Percentiles rank a stretch among this genome's conserved stretches.
These are phyloP conservation scores for Candida dajiaensis DNA, from an alignment of 805 yeast species.

Conservation along the genomic window DNA sequence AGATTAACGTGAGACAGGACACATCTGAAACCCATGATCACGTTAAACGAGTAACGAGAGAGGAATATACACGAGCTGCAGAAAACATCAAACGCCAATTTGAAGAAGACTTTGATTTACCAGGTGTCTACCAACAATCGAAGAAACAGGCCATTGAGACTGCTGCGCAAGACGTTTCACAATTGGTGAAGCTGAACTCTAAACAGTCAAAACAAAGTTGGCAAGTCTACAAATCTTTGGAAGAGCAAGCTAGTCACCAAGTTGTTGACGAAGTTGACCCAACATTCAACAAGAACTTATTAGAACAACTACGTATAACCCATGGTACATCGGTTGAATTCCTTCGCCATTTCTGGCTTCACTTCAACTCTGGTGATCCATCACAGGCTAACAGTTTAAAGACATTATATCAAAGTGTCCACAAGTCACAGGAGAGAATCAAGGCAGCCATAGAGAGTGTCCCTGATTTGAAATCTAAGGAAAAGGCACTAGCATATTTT, in stretches of 20 bases:
- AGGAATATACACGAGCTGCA: conserved; percentile 19
- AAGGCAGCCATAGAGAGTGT: conserved; percentile 29
- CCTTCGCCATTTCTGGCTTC: conserved; percentile 68
- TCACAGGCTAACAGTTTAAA: conserved; percentile 38
- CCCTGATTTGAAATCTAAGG: conserved; percentile 24
- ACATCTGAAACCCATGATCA: conserved; percentile 3
- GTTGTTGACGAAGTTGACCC: conserved; percentile 27
- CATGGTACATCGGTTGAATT: conserved; percentile 75
- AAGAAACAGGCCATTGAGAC: conserved; percentile 32
- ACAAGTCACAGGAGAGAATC: conserved; percentile 42
- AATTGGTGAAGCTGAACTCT: conserved; percentile 45
- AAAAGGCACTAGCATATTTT: conserved; percentile 29
- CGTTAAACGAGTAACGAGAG: conserved; percentile 15
- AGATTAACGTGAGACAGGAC: conserved; percentile 28
- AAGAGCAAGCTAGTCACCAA: conserved; percentile 20
- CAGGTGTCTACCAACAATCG: conserved; percentile 19
- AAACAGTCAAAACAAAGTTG: conserved; percentile 47
- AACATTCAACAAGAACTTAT: conserved; percentile 27
- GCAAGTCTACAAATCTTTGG: conserved; percentile 26
- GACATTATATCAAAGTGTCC: conserved; percentile 41
- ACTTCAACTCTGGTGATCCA: conserved; percentile 44
- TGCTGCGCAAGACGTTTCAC: conserved; percentile 38
- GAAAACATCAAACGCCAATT: conserved; percentile 16
- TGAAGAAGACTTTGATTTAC: conserved; percentile 22
- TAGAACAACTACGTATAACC: conserved; percentile 50